phyloP scores from a whole-genome alignment of 2,329 filamentous ascomycete genomes.

The Tolypocladium sp. region DNA sequence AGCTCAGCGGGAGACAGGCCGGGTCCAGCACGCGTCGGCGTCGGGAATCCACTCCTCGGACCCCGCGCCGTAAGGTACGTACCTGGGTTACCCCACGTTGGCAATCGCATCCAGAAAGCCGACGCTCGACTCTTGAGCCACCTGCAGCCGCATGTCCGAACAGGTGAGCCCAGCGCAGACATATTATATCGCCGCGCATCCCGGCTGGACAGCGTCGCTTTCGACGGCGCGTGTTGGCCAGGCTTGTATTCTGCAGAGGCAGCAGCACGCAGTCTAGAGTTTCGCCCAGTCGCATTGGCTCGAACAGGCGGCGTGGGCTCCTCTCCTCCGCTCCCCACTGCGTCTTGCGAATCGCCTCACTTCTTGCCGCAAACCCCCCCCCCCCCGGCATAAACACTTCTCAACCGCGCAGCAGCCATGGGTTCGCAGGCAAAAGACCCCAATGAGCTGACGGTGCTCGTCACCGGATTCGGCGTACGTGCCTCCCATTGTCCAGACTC shows the following conservation, averaged over 20 bases:
- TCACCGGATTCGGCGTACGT: conserved; percentile 54
- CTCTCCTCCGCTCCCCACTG: background rate
- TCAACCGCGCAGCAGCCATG: conserved; percentile 13
- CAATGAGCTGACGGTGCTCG: conserved; percentile 47
- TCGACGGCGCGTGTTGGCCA: background rate
- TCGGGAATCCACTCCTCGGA: background rate
- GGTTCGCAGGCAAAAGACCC: conserved; percentile 24
- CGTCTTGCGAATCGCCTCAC: background rate
- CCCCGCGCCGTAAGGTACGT: background rate
- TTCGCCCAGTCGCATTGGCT: background rate
- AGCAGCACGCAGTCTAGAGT: background rate
- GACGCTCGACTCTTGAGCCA: background rate
- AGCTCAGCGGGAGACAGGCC: too few species aligned
- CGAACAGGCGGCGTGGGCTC: background rate
- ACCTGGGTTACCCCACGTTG: background rate
- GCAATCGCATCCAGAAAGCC: background rate
- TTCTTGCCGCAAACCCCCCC: background rate
- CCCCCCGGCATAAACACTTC: background rate
- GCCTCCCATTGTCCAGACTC: background rate
- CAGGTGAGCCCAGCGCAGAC: background rate
- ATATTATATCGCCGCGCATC: background rate
- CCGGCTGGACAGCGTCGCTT: background rate
- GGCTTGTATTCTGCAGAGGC: background rate
- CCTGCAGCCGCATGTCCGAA: background rate
- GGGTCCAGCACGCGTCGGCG: background rate